Evolutionary conservation across 495 filamentous ascomycete species (phyloP).

Genomic region (Parathielavia appendiculata): DNA sequence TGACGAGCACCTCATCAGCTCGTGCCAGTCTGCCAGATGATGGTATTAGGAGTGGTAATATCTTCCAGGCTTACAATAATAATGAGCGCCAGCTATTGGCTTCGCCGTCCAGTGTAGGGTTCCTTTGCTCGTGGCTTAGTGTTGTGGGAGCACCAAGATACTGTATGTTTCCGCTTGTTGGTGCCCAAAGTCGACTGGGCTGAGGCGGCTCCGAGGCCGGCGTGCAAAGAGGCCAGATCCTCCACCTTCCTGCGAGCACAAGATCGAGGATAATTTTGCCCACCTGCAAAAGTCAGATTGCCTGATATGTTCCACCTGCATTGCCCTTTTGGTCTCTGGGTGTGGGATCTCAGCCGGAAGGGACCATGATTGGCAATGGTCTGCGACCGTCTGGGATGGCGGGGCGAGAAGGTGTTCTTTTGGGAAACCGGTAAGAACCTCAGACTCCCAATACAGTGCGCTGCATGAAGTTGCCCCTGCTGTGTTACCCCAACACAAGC

Average conservation of each 20-base stretch:
- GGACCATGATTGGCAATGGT: not conserved
- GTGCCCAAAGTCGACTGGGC: slow-evolving; percentile 2
- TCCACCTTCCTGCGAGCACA: not conserved
- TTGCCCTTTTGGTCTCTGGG: not conserved
- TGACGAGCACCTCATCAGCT: too few relatives aligned
- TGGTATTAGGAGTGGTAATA: too few relatives aligned
- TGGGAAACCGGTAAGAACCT: not conserved
- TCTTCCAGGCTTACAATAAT: too few relatives aligned
- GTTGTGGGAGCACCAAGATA: slow-evolving; percentile 7
- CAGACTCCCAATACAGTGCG: not conserved
- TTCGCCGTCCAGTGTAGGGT: not conserved
- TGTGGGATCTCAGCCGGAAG: not conserved
- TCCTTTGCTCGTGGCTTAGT: not conserved
- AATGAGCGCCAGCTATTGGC: too few relatives aligned
- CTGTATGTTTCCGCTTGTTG: not conserved
- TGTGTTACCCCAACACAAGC: slow-evolving; percentile 6
- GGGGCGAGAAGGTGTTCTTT: not conserved
- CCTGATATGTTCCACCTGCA: not conserved
- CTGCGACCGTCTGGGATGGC: slow-evolving; percentile 6
- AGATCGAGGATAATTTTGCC: not conserved
- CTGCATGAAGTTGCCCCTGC: not conserved
- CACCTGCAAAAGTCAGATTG: too few relatives aligned
- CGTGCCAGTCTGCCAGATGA: too few relatives aligned
- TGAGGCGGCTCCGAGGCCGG: not conserved
- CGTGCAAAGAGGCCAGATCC: not conserved